Conservation (phyloP, 2,329 filamentous ascomycete genomes). For the Trichoderma hamatum region DNA sequence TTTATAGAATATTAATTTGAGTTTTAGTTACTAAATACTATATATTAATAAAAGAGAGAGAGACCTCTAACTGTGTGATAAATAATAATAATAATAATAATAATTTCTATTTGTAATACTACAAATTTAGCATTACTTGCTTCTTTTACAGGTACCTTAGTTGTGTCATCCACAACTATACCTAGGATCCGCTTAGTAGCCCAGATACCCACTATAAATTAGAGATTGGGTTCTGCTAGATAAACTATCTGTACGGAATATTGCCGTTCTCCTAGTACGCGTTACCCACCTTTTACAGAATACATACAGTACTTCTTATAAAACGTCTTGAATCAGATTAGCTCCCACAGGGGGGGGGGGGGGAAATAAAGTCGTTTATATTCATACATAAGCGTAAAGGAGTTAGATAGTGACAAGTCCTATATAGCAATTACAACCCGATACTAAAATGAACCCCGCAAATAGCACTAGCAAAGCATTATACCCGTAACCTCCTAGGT, state of each 20-base stretch:
- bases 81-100: too few relatives aligned
- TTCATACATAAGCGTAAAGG: background rate
- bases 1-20: background rate
- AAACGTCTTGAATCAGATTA: background rate
- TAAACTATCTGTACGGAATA: background rate
- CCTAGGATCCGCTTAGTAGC: background rate
- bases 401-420: background rate
- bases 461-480: background rate
- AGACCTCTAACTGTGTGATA: background rate
- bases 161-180: too few relatives aligned
- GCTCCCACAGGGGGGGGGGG: background rate
- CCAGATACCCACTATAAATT: background rate
- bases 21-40: background rate
- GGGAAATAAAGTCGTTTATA: background rate
- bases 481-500: conserved; percentile 5
- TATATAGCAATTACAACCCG: background rate
- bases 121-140: too few relatives aligned
- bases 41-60: background rate
- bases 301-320: background rate
- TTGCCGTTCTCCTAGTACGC: background rate
- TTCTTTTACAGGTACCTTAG: too few relatives aligned
- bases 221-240: too few relatives aligned
- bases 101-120: too few relatives aligned
- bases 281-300: background rate
- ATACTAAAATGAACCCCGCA: background rate